phyloP scores from a whole-genome alignment of 352 stramenopile species.

The Aphanomyces euteiches region DNA sequence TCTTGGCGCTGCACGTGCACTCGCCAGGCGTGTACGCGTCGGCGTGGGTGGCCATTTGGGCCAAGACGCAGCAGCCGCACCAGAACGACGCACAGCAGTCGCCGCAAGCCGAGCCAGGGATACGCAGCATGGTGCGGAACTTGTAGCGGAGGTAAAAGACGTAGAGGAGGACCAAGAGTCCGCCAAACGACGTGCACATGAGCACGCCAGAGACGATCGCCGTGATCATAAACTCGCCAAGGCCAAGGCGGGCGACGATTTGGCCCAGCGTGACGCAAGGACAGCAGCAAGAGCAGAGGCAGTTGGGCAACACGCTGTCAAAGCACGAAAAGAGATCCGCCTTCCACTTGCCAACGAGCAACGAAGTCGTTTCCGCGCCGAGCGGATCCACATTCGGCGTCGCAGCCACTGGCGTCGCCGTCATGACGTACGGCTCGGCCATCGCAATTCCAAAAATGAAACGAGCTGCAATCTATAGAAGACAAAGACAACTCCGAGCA shows the following conservation, averaged over 20 bases:
- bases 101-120: slow-evolving; percentile 7
- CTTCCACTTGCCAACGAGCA: slow-evolving; percentile 8
- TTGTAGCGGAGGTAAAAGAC: slow-evolving; percentile 26
- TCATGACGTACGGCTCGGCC: no score
- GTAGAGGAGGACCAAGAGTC: slow-evolving; percentile 23
- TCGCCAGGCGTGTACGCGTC: slow-evolving; percentile 35
- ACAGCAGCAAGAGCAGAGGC: slow-evolving; percentile 32
- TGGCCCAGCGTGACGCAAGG: slow-evolving; percentile 33
- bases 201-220: background rate
- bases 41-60: slow-evolving; percentile 39
- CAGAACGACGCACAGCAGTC: slow-evolving; percentile 29
- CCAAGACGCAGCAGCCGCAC: slow-evolving; percentile 38
- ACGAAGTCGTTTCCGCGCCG: no score
- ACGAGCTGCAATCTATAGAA: no score
- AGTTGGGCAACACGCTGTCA: slow-evolving; percentile 30
- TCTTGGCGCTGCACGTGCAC: slow-evolving; percentile 30
- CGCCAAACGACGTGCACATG: background rate
- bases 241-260: slow-evolving; percentile 31
- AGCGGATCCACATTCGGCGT: no score
- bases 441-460: no score
- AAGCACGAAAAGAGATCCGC: background rate
- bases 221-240: slow-evolving; percentile 25
- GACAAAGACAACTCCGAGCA: no score
- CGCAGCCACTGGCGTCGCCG: no score
- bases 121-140: slow-evolving; percentile 15